Evolutionary conservation across 805 yeast species (phyloP).

Genomic region (Teunomyces lycoperdinae): DNA sequence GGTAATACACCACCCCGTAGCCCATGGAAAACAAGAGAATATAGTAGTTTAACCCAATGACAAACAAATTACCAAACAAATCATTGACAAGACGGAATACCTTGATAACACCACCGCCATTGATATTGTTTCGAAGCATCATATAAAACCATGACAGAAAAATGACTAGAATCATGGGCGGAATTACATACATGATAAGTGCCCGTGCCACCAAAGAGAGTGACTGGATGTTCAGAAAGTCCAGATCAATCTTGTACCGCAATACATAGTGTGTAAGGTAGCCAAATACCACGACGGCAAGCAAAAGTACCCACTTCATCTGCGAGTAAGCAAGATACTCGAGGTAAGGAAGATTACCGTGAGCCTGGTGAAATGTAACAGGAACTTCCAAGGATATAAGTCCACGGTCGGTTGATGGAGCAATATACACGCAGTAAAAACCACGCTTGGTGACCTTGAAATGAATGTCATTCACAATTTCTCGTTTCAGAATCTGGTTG

Average conservation of each 20-base stretch:
- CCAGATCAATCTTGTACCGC: constrained; percentile 21
- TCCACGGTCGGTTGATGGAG: constrained; percentile 17
- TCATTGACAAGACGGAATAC: constrained; percentile 2
- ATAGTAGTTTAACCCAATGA: constrained; percentile 9
- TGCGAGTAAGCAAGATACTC: constrained; percentile 17
- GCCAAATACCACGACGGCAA: constrained; percentile 16
- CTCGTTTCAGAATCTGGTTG: not conserved
- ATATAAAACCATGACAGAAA: not conserved
- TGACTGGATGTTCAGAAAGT: constrained; percentile 25
- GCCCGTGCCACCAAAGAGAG: constrained; percentile 28
- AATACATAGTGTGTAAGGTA: constrained; percentile 25
- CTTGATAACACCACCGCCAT: constrained; percentile 2
- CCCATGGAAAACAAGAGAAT: constrained; percentile 32
- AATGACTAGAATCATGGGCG: constrained; percentile 15
- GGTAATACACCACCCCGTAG: constrained; percentile 31
- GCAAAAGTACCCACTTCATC: constrained; percentile 10
- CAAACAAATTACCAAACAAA: constrained; percentile 5
- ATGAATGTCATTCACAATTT: constrained; percentile 4
- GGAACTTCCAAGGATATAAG: constrained; percentile 14
- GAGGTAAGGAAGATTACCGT: constrained; percentile 23
- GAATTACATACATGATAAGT: constrained; percentile 22
- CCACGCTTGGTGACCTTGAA: constrained; percentile 22
- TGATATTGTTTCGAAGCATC: constrained; percentile 13
- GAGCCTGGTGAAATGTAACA: constrained; percentile 17
- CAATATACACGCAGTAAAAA: constrained; percentile 29